A percentile compares a stretch with the other conserved stretches of the same genome.
Conservation (phyloP, 1,284 basidiomycete genomes). For the Cutaneotrichosporon curvatum region DNA sequence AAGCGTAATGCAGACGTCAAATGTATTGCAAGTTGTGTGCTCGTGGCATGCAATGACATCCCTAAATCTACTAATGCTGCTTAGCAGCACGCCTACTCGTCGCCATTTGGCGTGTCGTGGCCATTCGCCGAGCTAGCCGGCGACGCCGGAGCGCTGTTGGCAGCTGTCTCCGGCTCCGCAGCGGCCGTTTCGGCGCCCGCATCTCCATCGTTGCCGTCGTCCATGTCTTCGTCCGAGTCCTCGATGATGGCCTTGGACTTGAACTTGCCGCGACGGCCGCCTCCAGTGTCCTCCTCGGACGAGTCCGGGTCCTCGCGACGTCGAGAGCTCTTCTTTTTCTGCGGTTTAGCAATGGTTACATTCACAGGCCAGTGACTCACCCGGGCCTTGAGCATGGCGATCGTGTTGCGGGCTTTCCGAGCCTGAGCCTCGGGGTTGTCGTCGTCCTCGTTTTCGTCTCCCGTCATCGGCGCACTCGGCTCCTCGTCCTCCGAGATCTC, state of each 20-base stretch:
- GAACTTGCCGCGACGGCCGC: constrained; percentile 32
- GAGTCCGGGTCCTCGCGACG: constrained; percentile 31
- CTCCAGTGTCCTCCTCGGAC: constrained; percentile 21
- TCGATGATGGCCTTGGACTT: constrained; percentile 44
- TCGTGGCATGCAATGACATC: too few relatives aligned
- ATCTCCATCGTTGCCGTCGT: constrained; percentile 4
- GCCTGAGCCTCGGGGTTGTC: constrained; percentile 3
- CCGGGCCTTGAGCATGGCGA: constrained; percentile 29
- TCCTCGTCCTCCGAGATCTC: constrained; percentile 26
- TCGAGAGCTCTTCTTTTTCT: constrained; percentile 8
- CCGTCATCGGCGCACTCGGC: constrained; percentile 9
- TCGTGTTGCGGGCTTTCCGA: constrained; percentile 5
- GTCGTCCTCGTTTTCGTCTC: constrained; percentile 18
- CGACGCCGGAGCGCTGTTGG: too few relatives aligned
- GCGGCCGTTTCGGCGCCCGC: neutral
- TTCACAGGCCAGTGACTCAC: constrained; percentile 1
- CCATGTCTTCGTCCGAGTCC: constrained; percentile 35
- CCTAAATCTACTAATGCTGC: too few relatives aligned
- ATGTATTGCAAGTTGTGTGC: too few relatives aligned
- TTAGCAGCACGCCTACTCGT: too few relatives aligned
- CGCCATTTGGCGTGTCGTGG: too few relatives aligned
- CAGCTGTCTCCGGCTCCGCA: too few relatives aligned
- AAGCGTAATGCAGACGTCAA: too few relatives aligned
- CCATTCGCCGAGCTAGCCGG: too few relatives aligned
- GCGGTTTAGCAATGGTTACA: constrained; percentile 1